Evolutionary conservation across 345 rosid genomes (phyloP).

Genomic region (Populus nigra): DNA sequence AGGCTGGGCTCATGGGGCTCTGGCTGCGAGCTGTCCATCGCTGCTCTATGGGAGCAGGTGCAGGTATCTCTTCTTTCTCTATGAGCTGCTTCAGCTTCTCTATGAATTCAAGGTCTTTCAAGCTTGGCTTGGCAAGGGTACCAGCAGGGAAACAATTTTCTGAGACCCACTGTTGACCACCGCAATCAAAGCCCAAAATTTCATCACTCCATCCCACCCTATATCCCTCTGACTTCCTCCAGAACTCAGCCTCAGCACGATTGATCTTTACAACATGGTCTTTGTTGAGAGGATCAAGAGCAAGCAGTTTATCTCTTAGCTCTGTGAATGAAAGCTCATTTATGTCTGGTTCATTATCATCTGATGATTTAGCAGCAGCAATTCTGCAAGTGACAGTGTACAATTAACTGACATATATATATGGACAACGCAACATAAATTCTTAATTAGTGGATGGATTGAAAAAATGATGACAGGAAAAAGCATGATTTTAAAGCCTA

Average conservation of each 20-base stretch:
- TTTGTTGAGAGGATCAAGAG: conserved; percentile 89
- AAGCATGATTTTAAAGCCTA: background rate
- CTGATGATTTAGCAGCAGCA: conserved; percentile 40
- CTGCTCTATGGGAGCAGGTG: conserved; percentile 92
- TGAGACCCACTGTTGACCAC: conserved; percentile 99
- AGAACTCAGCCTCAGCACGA: conserved; percentile 91
- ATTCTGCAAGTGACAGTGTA: conserved; percentile 40
- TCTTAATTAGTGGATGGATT: background rate
- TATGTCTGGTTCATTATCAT: conserved; percentile 47
- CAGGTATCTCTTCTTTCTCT: conserved; percentile 73
- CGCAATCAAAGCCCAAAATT: conserved; percentile 95
- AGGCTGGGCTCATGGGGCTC: conserved; percentile 89
- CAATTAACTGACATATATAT: conserved; percentile 15
- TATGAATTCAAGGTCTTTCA: conserved; percentile 91
- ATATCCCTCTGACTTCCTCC: conserved; percentile 94
- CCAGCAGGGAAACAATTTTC: conserved; percentile 96
- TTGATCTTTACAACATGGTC: conserved; percentile 73
- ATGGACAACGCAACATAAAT: background rate
- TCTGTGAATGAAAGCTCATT: conserved; percentile 79
- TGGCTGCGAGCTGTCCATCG: conserved; percentile 89
- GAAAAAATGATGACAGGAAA: background rate
- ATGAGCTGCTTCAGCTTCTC: conserved; percentile 78
- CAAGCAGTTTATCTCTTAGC: conserved; percentile 83
- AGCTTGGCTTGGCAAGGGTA: conserved; percentile 73
- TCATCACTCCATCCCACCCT: conserved; percentile 98